Percentiles rank a stretch among this genome's conserved stretches.
These are phyloP conservation scores for Solanum arcanum DNA, from an alignment of 257 asterid species.

Conservation along the genomic window DNA sequence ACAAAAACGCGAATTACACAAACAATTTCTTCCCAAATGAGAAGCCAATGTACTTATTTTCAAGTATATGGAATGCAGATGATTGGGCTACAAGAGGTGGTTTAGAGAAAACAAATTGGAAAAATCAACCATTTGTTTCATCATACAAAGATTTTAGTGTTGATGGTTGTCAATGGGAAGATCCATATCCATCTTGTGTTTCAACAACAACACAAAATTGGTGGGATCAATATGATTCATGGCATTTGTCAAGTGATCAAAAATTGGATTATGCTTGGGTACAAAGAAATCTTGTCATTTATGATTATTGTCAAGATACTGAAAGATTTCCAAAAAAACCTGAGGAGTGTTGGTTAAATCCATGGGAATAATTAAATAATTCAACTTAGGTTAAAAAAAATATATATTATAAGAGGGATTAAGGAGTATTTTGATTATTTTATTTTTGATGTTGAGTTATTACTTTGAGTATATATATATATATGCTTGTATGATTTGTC, in stretches of 20 bases:
- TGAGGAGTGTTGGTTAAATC: conserved; percentile 76
- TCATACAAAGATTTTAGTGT: conserved; percentile 63
- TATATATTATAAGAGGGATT: not conserved
- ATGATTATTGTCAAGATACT: conserved; percentile 71
- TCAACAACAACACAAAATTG: conserved; percentile 70
- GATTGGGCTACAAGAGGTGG: conserved; percentile 99
- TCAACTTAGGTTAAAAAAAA: not conserved
- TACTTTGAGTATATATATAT: too few relatives aligned
- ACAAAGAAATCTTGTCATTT: conserved; percentile 75
- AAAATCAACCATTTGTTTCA: conserved; percentile 78
- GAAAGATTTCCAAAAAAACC: conserved; percentile 56
- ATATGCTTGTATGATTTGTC: not conserved
- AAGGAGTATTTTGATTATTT: not conserved
- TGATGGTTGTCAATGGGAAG: conserved; percentile 87
- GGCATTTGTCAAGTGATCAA: conserved; percentile 64
- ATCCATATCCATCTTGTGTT: conserved; percentile 81
- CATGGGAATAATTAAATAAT: conserved; percentile 32
- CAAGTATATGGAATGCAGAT: conserved; percentile 97
- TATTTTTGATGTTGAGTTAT: not conserved
- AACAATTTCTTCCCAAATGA: conserved; percentile 80
- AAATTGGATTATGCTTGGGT: conserved; percentile 81
- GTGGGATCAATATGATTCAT: conserved; percentile 91
- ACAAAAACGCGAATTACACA: conserved; percentile 79
- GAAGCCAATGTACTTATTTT: conserved; percentile 86
- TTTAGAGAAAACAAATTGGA: conserved; percentile 90